phyloP scores from a whole-genome alignment of 2,329 filamentous ascomycete genomes.

The Botrytis byssoidea region DNA sequence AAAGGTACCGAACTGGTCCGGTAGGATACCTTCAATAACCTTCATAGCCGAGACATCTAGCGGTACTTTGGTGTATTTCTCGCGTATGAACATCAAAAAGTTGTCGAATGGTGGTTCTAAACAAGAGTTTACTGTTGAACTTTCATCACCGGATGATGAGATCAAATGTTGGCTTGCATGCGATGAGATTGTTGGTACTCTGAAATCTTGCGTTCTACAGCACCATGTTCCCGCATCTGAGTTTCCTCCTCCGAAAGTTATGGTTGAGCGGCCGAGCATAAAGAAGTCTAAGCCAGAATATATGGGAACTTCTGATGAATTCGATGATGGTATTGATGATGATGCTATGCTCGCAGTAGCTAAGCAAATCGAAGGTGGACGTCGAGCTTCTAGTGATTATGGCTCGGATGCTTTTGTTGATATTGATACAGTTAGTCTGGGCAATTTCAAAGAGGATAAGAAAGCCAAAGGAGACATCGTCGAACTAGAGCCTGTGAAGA shows the following conservation, averaged over 20 bases:
- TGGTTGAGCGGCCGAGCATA: constrained; percentile 2
- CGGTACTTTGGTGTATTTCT: constrained; percentile 68
- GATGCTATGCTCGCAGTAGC: constrained; percentile 44
- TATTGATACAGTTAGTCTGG: constrained; percentile 43
- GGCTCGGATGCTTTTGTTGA: constrained; percentile 53
- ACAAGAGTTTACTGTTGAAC: constrained; percentile 56
- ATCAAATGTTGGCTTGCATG: constrained; percentile 74
- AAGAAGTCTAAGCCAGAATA: neutral
- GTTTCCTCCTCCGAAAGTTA: constrained; percentile 33
- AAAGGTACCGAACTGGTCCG: constrained; percentile 60
- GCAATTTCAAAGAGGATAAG: constrained; percentile 9
- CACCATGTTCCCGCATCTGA: constrained; percentile 39
- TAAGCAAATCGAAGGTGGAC: constrained; percentile 28
- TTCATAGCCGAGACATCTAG: constrained; percentile 71
- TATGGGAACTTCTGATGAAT: constrained; percentile 32
- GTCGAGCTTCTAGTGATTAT: constrained; percentile 27
- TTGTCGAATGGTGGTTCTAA: constrained; percentile 56
- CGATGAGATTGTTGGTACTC: constrained; percentile 73
- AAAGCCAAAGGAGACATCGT: constrained; percentile 1
- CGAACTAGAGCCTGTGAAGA: constrained; percentile 46
- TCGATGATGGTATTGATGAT: constrained; percentile 42
- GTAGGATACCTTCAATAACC: constrained; percentile 66
- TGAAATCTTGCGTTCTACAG: constrained; percentile 30
- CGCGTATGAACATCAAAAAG: constrained; percentile 60
- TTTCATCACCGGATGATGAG: constrained; percentile 54